phyloP scores from a whole-genome alignment of 768 basidiomycete species.

The Suillus weaverae region DNA sequence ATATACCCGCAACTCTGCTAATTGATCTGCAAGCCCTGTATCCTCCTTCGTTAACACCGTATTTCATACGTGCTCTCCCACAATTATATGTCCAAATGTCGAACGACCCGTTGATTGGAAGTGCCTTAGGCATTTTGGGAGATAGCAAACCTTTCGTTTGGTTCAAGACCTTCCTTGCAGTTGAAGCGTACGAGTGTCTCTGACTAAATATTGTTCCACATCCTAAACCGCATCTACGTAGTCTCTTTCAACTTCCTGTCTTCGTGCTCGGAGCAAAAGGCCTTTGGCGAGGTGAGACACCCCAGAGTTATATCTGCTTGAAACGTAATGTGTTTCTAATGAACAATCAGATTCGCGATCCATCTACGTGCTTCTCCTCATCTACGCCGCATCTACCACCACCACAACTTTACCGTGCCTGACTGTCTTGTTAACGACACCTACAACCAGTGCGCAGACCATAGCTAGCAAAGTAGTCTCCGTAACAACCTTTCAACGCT shows the following conservation, averaged over 20 bases:
- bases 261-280: slow-evolving; percentile 69
- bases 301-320: background rate
- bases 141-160: slow-evolving; percentile 44
- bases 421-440: slow-evolving; percentile 54
- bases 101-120: slow-evolving; percentile 66
- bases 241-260: slow-evolving; percentile 73
- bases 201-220: background rate
- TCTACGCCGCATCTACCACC: slow-evolving; percentile 76
- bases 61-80: slow-evolving; percentile 43
- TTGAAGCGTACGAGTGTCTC: slow-evolving; percentile 53
- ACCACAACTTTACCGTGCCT: slow-evolving; percentile 80
- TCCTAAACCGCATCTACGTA: slow-evolving; percentile 22
- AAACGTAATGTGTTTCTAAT: background rate
- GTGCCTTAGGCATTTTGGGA: slow-evolving; percentile 44
- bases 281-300: slow-evolving; percentile 51
- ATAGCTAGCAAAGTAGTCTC: slow-evolving; percentile 34
- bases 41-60: slow-evolving; percentile 51
- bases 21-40: slow-evolving; percentile 73
- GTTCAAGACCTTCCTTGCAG: slow-evolving; percentile 63
- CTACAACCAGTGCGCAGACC: slow-evolving; percentile 38
- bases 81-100: slow-evolving; percentile 56
- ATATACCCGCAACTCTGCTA: slow-evolving; percentile 66
- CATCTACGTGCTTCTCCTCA: slow-evolving; percentile 62
- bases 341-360: slow-evolving; percentile 42
- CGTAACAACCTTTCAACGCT: slow-evolving; percentile 51